Evolutionary conservation across 768 basidiomycete species (phyloP), one percentile per base, ranked within the genome.

Genomic region (Plicaturopsis crispa): DNA sequence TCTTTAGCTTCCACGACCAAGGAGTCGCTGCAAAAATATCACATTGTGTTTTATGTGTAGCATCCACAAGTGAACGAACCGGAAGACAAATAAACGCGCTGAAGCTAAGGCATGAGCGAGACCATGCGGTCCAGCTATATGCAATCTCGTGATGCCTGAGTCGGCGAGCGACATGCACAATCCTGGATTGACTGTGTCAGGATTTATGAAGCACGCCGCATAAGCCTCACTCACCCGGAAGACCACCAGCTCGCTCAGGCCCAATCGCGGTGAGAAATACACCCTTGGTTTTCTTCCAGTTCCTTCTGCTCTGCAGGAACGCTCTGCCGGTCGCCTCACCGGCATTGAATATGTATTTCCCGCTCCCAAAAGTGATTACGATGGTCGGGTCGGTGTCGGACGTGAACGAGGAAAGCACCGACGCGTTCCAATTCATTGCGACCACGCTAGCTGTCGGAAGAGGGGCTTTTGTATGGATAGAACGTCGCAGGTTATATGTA

Each of bases 271-370:
- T 84, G 45, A 91, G 61, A 58, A 96, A 93, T 6, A 94, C 41
- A 1, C 69, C 80, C 24, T 68, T 70, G 4, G 84, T 67, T 47
- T 75, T 83, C 53, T 70, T 76, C 71, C 86, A 75, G 35, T 75
- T 75, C 32, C 71, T 62, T 45, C 63, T 65, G 42, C 76, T 76
- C 60, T 91, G 83, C 12, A 80, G 59, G 52, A 84, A 84, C 1
- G 83, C 63, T 24, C 93, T 66, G 31, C 78, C 80, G 2, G 83
- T 78, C 42, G 83, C 84, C 58, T 96, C 91, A 6, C 87, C 82
- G 14, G 70, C 78, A 58, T 92, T 92, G 70, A 97, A 90, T 26
- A 93, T 69, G 48, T 92, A 97, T 48, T 88, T 84, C 10, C 74
- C 80, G 38, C 71, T 66, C 47, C 86, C 82, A 54, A 91, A 92